Evolutionary conservation across 2,329 filamentous ascomycete genomes (phyloP), one percentile per base, ranked within the genome.

Genomic region (Ambrosiella beaveri): DNA sequence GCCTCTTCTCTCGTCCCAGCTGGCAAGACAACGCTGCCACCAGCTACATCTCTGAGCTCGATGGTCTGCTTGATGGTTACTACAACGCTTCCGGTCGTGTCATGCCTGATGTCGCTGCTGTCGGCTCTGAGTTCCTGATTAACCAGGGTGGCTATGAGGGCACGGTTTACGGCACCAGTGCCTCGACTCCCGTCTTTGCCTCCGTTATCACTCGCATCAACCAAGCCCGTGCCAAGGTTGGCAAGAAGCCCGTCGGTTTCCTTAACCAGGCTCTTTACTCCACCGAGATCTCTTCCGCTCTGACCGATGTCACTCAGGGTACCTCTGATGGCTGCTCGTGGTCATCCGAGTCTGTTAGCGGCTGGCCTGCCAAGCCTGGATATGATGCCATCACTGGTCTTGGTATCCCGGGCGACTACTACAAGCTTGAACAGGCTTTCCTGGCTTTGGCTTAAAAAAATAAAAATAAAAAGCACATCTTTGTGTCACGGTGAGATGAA

Each of bases 51-150:
- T 63, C 65, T 15, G 59, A 61, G 0, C 64, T 80, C 64, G 64
- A 69, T 63, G 64, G 67, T 2, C 69, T 72, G 41, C 69, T 83
- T 55, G 56, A 66, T 0, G 70, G 68, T 36, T 67, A 72, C 57
- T 78, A 75, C 65, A 72, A 77, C 62, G 60, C 64, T 0, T 67
- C 64, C 2, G 76, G 74, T 41, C 70, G 77, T 3, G 76, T 70
- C 1, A 70, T 73, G 17, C 77, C 77, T 0, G 77, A 80, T 62
- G 68, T 80, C 27, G 70, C 74, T 3, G 75, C 72, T 2, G 73
- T 86, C 19, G 75, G 81, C 1, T 77, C 77, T 7, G 77, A 80
- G 61, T 84, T 82, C 58, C 62, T 66, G 6, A 69, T 71, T 40
- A 59, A 69, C 2, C 62, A 67, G 13, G 64, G 65, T 5, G 70